Conservation (phyloP, 306 rosid genomes). For the Hippophae gyantsensis region DNA sequence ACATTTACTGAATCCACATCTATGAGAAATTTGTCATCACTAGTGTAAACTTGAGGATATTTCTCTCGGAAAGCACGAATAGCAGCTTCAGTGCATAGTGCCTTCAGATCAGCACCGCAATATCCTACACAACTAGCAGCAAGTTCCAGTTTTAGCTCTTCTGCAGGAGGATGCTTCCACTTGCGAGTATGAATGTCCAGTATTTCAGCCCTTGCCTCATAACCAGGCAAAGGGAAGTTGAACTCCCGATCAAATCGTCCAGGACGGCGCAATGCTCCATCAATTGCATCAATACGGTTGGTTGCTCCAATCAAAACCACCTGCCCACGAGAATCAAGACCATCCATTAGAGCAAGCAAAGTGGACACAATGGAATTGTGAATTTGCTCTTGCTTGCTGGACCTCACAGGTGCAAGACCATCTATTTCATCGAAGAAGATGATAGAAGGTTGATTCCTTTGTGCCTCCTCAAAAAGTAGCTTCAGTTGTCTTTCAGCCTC, state of each 20-base stretch:
- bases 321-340: conserved; percentile 99
- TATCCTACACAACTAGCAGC: conserved; percentile 98
- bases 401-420: conserved; percentile 98
- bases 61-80: conserved; percentile 90
- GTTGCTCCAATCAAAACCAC: conserved; percentile 98
- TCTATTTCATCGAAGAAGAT: conserved; percentile 97
- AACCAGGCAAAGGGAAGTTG: conserved; percentile 86
- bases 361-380: conserved; percentile 98
- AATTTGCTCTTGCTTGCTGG: conserved; percentile 98
- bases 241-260: conserved; percentile 98
- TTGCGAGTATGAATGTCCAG: conserved; percentile 89
- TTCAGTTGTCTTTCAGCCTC: conserved; percentile 98
- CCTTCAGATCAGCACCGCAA: conserved; percentile 97
- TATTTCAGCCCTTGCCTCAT: conserved; percentile 94
- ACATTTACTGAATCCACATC: conserved; percentile 89
- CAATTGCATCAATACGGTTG: conserved; percentile 93
- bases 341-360: conserved; percentile 99
- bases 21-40: conserved; percentile 90
- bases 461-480: conserved; percentile 97
- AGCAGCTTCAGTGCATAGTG: conserved; percentile 98
- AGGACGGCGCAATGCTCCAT: conserved; percentile 97
- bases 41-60: conserved; percentile 91
- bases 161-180: conserved; percentile 88
- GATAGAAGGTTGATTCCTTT: conserved; percentile 94
- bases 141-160: conserved; percentile 68